Evolutionary conservation across 2,329 filamentous ascomycete genomes (phyloP), one percentile per base, ranked within the genome.

Genomic region (Penicillium vulpinum): DNA sequence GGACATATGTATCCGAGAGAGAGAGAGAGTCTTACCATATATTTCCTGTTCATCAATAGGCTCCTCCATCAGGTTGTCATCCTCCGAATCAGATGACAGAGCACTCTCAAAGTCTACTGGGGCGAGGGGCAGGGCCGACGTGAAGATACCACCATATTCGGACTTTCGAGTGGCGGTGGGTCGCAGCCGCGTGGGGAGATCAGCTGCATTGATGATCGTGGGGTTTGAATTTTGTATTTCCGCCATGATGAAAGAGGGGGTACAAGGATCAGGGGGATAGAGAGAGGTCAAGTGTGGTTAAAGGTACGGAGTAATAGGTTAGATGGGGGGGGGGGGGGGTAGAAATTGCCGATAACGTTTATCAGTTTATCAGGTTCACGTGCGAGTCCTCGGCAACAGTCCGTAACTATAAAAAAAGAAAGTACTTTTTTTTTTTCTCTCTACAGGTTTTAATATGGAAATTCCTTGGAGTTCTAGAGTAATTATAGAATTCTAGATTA

Each of bases 21-120:
- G 9, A n/a, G 40, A 29, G 10, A 33, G 6, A 15, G 8, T 41
- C 62, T 41, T 78, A 94, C 91, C 92, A 72, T 93, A 99, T 40
- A 99, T 93, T 76, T 99, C 94, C 75, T 97, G 94, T 74, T 95
- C 91, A 71, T 99, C 94, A 65, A 99, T 96, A 56, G 90, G 89
- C 67, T 97, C 92, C 35, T 87, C 81, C 1, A 80, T 78, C 47
- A 85, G 82, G 57, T 88, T 85, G 56, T 86, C 84, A 49, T 85
- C 78, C 33, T 75, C 74, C 7, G 72, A 71, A 36, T 73, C 72
- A 46, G 70, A 74, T 24, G 74, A 74, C 54, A 16, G 26, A 6
- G 26, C 33, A 45, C 47, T 56, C 13, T 52, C 54, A 35, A 81
- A 78, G 66, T 85, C 81, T 60, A 71, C 75, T 51, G 78, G 71